Evolutionary conservation across 2,329 filamentous ascomycete species (phyloP).

Genomic region (Rachicladosporium sp.): DNA sequence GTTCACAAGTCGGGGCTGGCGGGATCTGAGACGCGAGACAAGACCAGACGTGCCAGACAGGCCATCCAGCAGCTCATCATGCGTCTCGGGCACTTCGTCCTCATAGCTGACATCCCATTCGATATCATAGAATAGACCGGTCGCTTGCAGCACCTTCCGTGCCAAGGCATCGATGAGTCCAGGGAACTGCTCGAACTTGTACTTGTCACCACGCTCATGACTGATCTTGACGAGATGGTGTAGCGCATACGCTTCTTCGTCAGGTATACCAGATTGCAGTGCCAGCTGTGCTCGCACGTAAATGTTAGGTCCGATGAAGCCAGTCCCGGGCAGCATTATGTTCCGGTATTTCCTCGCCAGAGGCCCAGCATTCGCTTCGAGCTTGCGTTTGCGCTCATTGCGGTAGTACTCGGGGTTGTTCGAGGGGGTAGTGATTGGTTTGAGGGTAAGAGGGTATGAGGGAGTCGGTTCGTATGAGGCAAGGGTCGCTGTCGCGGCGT

Average conservation of each 20-base stretch:
- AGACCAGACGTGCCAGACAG: conserved; percentile 59
- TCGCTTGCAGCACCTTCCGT: conserved; percentile 69
- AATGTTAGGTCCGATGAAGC: conserved; percentile 64
- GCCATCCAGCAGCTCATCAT: conserved; percentile 50
- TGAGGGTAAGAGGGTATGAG: conserved; percentile 54
- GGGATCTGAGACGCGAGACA: conserved; percentile 55
- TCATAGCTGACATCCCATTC: conserved; percentile 67
- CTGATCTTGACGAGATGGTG: conserved; percentile 94
- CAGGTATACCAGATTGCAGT: conserved; percentile 62
- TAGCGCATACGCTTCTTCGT: conserved; percentile 83
- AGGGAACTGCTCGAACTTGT: conserved; percentile 84
- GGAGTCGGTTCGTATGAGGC: conserved; percentile 58
- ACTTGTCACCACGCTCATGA: conserved; percentile 87
- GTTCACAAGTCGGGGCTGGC: conserved; percentile 47
- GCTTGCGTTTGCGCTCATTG: conserved; percentile 40
- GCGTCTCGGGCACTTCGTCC: conserved; percentile 40
- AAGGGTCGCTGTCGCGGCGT: conserved; percentile 37
- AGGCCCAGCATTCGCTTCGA: conserved; percentile 27
- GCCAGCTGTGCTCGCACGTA: conserved; percentile 80
- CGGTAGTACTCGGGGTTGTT: conserved; percentile 60
- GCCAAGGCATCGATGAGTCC: conserved; percentile 79
- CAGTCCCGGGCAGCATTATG: conserved; percentile 53
- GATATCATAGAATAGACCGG: conserved; percentile 67
- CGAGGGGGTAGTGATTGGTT: conserved; percentile 61
- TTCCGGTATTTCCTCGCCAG: conserved; percentile 35